Base-by-base conservation (phyloP, 108 stramenopile species). In the Fragilaria crotonensis region DNA sequence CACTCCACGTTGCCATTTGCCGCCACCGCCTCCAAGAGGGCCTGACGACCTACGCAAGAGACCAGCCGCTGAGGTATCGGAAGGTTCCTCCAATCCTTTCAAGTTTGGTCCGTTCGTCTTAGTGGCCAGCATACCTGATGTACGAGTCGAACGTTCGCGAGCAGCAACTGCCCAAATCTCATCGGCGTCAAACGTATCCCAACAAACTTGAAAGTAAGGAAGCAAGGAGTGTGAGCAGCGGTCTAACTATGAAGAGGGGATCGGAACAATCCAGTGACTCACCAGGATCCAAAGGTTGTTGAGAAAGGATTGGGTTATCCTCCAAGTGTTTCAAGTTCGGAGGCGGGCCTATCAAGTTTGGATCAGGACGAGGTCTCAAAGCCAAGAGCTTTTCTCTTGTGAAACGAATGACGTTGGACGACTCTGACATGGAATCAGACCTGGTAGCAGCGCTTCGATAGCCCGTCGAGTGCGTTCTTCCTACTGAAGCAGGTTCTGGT, bases 151-250 rank as follows among this genome's bases (percentile, higher is more conserved):
- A 41, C 76, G 66, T 48, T 69, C 68, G 20, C 65, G 59, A 11
- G 62, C 44, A 19, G 60, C 51, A 5, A 33, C 28, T 50, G 78
- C 81, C 90, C 90, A 91, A 22, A 91, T 84, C 71, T 78, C 82
- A 47, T 87, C 86, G 17, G 80, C 59, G 62, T 91, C 78, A 65
- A 87, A 85, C 27, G 68, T 79, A 57, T 91, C 90, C 85, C 85
- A 91, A 59, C 86, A 91, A 5, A 90, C 89, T 74, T 27, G 25
- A 48, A 53, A 52, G 5, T 26, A 48, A 45, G 52, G 22, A 27
- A 55, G 22, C 30, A 29, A 19, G 25, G 52, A 36, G 21, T 36
- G 64, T 28, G 32, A 5, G 48, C 5, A 61, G n/a, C 55, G 20
- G 27, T 33, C 30, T 29, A 60, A 62, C 23, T 4, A 53, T 25